A percentile compares a stretch with the other conserved stretches of the same genome.
Evolutionary conservation across 106 monocot species (phyloP).

Genomic region (Cymbidium sinense): DNA sequence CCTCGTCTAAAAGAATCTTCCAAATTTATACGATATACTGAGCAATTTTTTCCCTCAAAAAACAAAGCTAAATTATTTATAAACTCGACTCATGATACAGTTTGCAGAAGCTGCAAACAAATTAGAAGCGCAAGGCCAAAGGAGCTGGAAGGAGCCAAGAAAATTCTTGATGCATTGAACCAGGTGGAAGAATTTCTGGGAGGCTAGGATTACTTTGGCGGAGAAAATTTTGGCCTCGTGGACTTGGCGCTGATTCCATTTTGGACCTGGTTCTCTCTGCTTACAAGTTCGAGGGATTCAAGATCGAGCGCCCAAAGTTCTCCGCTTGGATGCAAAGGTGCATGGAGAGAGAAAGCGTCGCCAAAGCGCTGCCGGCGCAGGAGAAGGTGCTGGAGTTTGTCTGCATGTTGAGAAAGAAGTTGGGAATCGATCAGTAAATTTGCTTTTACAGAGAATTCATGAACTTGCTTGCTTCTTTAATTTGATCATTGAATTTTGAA

Average conservation of each 20-base stretch:
- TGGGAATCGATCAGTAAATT: slow-evolving; percentile 7
- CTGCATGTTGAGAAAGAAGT: slow-evolving; percentile 22
- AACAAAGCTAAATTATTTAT: neutral
- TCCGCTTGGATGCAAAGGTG: slow-evolving; percentile 51
- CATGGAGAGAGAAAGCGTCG: slow-evolving; percentile 48
- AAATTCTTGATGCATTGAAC: slow-evolving; percentile 34
- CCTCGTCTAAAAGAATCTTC: too few species aligned
- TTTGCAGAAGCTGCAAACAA: slow-evolving; percentile 22
- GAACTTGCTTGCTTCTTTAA: neutral
- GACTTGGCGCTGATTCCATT: slow-evolving; percentile 54
- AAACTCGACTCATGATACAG: neutral
- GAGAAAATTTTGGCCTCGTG: slow-evolving; percentile 44
- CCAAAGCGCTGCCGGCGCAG: slow-evolving; percentile 19
- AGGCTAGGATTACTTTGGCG: slow-evolving; percentile 46
- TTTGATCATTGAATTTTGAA: neutral
- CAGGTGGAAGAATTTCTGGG: slow-evolving; percentile 45
- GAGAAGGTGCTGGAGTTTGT: slow-evolving; percentile 46
- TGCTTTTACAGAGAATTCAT: neutral
- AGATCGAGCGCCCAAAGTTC: slow-evolving; percentile 40
- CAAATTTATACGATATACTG: too few species aligned
- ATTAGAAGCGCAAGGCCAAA: slow-evolving; percentile 30
- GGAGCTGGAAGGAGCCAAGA: slow-evolving; percentile 29
- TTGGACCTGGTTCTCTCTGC: slow-evolving; percentile 41
- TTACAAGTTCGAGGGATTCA: slow-evolving; percentile 32
- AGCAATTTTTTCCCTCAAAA: too few species aligned